These are phyloP conservation scores for Echeveria elegans DNA, from an alignment of 164 flowering plant species.

Conservation along the genomic window DNA sequence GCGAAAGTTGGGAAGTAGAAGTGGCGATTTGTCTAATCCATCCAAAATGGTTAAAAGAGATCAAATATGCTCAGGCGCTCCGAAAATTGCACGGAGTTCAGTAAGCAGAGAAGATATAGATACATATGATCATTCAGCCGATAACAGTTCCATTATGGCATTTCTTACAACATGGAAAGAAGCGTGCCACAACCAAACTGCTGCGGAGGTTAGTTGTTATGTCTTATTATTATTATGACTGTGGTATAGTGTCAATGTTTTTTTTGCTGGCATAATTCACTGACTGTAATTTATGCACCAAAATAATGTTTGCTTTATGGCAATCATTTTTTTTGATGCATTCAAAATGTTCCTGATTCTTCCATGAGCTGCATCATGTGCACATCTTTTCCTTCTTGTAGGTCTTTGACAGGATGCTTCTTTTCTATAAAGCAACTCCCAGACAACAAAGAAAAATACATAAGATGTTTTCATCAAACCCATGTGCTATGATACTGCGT, in stretches of 20 bases:
- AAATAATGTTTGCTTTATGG: too few relatives aligned
- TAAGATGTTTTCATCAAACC: constrained; percentile 32
- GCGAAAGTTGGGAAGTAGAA: constrained; percentile 29
- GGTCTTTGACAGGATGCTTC: constrained; percentile 63
- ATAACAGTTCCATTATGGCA: constrained; percentile 22
- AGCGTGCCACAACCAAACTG: constrained; percentile 40
- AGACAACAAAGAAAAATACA: constrained; percentile 25
- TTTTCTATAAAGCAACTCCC: constrained; percentile 15
- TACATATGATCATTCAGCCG: constrained; percentile 21
- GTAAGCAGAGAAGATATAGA: constrained; percentile 10
- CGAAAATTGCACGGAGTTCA: not conserved
- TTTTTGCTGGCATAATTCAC: too few relatives aligned
- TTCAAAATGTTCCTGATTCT: not conserved
- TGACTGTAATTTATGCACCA: too few relatives aligned
- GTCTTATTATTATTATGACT: not conserved
- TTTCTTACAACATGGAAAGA: constrained; percentile 84
- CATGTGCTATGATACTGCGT: constrained; percentile 58
- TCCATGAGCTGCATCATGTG: not conserved
- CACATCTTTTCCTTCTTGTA: constrained; percentile 17
- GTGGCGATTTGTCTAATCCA: constrained; percentile 13
- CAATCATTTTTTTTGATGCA: too few relatives aligned
- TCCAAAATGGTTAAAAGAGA: constrained; percentile 18
- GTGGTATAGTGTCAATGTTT: too few relatives aligned
- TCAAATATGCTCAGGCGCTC: not conserved
- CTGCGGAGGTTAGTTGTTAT: constrained; percentile 40